A percentile compares a stretch with the other conserved stretches of the same genome.
These are phyloP conservation scores for Yamadazyma blattariae DNA, from an alignment of 1,139 yeast species.

Conservation along the genomic window DNA sequence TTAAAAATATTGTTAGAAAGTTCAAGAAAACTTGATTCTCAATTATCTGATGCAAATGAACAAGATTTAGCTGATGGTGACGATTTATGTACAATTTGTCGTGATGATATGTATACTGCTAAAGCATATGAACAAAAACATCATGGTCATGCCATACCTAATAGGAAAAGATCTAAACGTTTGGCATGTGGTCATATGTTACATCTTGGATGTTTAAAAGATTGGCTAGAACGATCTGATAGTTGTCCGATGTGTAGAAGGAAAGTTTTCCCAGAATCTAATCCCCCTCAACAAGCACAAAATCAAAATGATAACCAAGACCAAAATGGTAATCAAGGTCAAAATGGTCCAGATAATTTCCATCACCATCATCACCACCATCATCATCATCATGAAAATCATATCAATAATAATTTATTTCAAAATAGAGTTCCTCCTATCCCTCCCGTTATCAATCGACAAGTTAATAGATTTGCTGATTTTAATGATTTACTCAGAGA, in stretches of 20 bases:
- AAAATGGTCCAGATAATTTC: background rate
- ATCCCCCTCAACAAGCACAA: slow-evolving; percentile 2
- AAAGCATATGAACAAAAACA: slow-evolving; percentile 24
- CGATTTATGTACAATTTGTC: slow-evolving; percentile 75
- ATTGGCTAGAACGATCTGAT: slow-evolving; percentile 91
- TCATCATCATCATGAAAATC: background rate
- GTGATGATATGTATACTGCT: slow-evolving; percentile 68
- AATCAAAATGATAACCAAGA: background rate
- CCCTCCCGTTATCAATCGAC: background rate
- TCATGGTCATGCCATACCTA: slow-evolving; percentile 22
- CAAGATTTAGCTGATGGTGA: slow-evolving; percentile 61
- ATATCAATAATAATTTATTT: background rate
- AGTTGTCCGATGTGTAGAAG: slow-evolving; percentile 89
- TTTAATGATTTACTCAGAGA: too few relatives aligned
- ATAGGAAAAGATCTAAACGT: slow-evolving; percentile 66
- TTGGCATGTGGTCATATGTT: slow-evolving; percentile 83
- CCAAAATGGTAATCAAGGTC: background rate
- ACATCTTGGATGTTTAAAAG: slow-evolving; percentile 86
- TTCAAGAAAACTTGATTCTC: slow-evolving; percentile 61
- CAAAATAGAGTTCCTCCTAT: slow-evolving; percentile 3
- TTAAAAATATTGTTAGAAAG: slow-evolving; percentile 58
- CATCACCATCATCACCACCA: background rate
- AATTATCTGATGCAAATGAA: slow-evolving; percentile 56
- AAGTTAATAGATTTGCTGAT: too few relatives aligned
- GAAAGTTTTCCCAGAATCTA: slow-evolving; percentile 44